These are phyloP conservation scores for Fraxinus quadrangulata DNA, from an alignment of 257 asterid species.

Conservation along the genomic window DNA sequence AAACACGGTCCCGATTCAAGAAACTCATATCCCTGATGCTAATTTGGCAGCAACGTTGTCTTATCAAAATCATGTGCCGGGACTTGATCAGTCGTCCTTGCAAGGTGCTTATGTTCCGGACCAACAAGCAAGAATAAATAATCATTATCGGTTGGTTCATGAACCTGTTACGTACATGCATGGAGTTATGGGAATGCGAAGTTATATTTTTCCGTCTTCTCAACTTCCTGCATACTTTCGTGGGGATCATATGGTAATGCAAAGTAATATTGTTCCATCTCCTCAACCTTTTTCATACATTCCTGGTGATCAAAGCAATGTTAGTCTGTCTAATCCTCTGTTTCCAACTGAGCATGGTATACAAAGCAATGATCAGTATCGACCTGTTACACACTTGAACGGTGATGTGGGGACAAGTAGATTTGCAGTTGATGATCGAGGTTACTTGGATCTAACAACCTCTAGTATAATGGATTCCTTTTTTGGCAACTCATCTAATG, in stretches of 20 bases:
- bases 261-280: neutral
- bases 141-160: neutral
- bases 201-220: neutral
- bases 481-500: too few relatives aligned
- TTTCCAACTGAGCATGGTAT: neutral
- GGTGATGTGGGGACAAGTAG: neutral
- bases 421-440: too few relatives aligned
- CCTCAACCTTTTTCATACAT: too few relatives aligned
- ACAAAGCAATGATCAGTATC: neutral
- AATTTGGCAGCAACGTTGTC: too few relatives aligned
- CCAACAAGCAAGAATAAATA: neutral
- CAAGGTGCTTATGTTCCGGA: neutral
- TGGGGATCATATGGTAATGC: neutral
- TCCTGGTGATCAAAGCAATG: too few relatives aligned
- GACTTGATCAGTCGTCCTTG: neutral
- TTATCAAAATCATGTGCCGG: too few relatives aligned
- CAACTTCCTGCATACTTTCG: too few relatives aligned
- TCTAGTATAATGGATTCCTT: neutral
- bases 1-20: neutral
- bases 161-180: neutral
- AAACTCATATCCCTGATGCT: neutral
- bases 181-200: neutral
- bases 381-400: neutral
- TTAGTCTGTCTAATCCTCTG: neutral
- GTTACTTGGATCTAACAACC: neutral